phyloP scores from a whole-genome alignment of 163 green algal genomes.

The Prototheca stagnorum region DNA sequence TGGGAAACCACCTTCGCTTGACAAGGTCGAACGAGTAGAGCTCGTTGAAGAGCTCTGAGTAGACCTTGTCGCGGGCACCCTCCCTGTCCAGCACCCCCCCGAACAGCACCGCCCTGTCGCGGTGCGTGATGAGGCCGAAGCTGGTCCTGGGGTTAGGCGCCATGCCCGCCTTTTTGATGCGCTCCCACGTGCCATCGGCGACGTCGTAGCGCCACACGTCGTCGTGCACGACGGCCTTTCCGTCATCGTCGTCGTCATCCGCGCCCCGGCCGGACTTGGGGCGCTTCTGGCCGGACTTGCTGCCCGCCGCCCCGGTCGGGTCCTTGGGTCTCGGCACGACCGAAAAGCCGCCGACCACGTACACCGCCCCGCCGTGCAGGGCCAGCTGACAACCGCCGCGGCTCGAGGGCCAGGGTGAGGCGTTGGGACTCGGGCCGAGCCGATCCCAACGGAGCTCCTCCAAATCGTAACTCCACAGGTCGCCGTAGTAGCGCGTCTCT shows the following conservation, averaged over 20 bases:
- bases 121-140: constrained; percentile 65
- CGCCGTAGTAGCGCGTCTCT: constrained; percentile 86
- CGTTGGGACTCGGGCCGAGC: constrained; percentile 21
- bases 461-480: constrained; percentile 76
- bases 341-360: constrained; percentile 29
- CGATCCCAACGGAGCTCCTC: constrained; percentile 55
- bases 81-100: constrained; percentile 81
- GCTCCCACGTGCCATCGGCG: constrained; percentile 47
- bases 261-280: constrained; percentile 3
- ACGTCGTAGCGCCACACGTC: constrained; percentile 83
- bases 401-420: constrained; percentile 10
- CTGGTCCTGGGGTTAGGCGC: constrained; percentile 52
- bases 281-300: not conserved
- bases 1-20: constrained; percentile 55
- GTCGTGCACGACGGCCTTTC: constrained; percentile 61
- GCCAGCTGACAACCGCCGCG: constrained; percentile 36
- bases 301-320: no score
- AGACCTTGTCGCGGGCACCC: constrained; percentile 45
- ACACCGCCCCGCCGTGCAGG: constrained; percentile 26
- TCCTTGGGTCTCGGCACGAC: constrained; percentile 10
- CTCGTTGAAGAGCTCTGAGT: constrained; percentile 81
- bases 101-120: constrained; percentile 69
- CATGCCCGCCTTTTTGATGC: constrained; percentile 70
- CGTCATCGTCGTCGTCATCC: constrained; percentile 52
- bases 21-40: constrained; percentile 75